These are phyloP conservation scores for Zymoseptoria passerinii DNA, from an alignment of 2,329 filamentous ascomycete species.

Conservation along the genomic window DNA sequence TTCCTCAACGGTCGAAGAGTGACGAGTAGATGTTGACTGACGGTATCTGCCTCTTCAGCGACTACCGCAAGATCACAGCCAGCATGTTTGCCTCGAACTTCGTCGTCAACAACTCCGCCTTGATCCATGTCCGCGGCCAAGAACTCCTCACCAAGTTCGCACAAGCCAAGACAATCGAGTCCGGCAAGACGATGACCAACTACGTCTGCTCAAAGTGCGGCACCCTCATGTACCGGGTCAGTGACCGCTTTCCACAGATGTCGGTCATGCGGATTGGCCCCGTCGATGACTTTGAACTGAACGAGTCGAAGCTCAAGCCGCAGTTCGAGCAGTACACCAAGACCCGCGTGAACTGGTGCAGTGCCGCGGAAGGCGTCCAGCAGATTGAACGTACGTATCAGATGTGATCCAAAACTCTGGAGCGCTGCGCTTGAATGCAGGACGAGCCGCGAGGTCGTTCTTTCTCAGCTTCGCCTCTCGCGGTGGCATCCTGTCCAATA, in stretches of 20 bases:
- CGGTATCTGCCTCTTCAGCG: too few relatives aligned
- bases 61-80: constrained; percentile 54
- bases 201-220: constrained; percentile 54
- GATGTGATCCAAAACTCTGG: too few relatives aligned
- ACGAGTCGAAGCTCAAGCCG: constrained; percentile 49
- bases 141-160: constrained; percentile 42
- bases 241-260: constrained; percentile 36
- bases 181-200: constrained; percentile 50
- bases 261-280: constrained; percentile 50
- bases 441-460: too few relatives aligned
- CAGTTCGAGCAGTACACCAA: constrained; percentile 45
- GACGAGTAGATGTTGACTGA: too few relatives aligned
- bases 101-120: constrained; percentile 37
- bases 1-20: too few relatives aligned
- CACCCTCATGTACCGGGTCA: constrained; percentile 51
- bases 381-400: too few relatives aligned
- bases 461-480: too few relatives aligned
- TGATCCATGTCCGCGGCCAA: constrained; percentile 45
- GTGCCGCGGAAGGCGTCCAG: background rate
- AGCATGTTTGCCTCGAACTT: constrained; percentile 57
- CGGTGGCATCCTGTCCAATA: too few relatives aligned
- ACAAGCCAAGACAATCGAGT: constrained; percentile 42
- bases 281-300: constrained; percentile 52
- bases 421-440: too few relatives aligned
- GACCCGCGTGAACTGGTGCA: constrained; percentile 34